Base-by-base conservation (phyloP, 2,329 filamentous ascomycete species). In the Trichoderma asperellum region DNA sequence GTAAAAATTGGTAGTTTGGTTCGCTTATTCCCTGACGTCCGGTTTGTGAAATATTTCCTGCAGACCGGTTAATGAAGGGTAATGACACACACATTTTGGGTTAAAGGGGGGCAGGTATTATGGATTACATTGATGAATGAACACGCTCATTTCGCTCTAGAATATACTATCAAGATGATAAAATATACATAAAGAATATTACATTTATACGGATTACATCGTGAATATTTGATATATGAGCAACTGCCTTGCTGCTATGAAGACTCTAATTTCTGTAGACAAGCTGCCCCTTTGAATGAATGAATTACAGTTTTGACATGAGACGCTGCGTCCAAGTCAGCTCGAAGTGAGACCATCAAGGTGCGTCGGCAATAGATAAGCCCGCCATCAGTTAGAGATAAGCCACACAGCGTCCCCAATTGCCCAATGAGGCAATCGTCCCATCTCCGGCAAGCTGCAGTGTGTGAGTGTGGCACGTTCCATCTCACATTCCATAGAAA, bases 291-390 rank as follows among this genome's bases (percentile, higher is more conserved):
- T 52, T 14, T 52, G 1, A 32, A 27, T 52, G n/a, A 35, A n/a
- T 24, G 24, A 24, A 24, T n/a, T n/a, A 6, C 6, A n/a, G 12
- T 3, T 4, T 37, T 4, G 5, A 21, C n/a, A 61, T 8, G 32
- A 12, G 16, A n/a, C 2, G 18, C 14, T 14, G 2, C 58, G 7
- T 21, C 18, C 7, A 49, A 49, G n/a, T 10, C 47, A 24, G 21
- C 10, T n/a, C 18, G 21, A 49, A 21, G 58, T 47, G 27, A 47
- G 43, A 32, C 59, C 37, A 52, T 62, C 59, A 62, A 62, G 43
- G n/a, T 52, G 21, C 59, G 43, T 53, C 60, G 60, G 60, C 47
- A 63, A 16, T n/a, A 63, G 60, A 63, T 53, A 63, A 63, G 60
- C 32, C 7, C 8, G 29, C 29, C 43, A 4, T 63, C 60, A 47